Evolutionary conservation across 2,329 filamentous ascomycete genomes (phyloP), one percentile per base, ranked within the genome.

Genomic region (Myriosclerotinia scirpicola): DNA sequence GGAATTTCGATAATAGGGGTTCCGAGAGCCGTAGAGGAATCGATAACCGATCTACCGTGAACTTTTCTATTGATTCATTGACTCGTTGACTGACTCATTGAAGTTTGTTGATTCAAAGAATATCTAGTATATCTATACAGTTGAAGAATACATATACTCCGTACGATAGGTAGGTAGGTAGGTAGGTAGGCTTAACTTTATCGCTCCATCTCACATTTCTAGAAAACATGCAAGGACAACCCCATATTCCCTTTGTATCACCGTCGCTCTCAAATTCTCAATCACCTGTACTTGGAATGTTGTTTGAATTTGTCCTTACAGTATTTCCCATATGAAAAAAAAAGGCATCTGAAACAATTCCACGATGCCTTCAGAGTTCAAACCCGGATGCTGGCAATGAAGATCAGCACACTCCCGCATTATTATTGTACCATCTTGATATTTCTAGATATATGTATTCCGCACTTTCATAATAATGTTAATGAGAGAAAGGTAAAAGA

Each of bases 141-240:
- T 20, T 11, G 7, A 48, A 48, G 46, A 48, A 48, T 26, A 26
- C 26, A 3, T 26, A 9, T 17, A 48, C 46, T 26, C 26, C 26
- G 26, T 26, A 50, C n/a, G 46, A 22, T 50, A 50, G n/a, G 20
- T 26, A 26, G n/a, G n/a, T n/a, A n/a, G n/a, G n/a, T n/a, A n/a
- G n/a, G 26, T 26, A 26, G 26, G 26, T 26, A 26, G 26, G 26
- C 26, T 26, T 26, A 26, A 26, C 2, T 26, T 2, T 3, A 26
- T 26, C 26, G 26, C 26, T 36, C 22, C 36, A 5, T 20, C 5
- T 9, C 52, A 20, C 2, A 9, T 26, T 40, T 40, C n/a, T 22
- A 42, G 54, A 40, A 22, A 42, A 26, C 26, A 42, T 56, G 20
- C 54, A 56, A 56, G 54, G 54, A 56, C 54, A 56, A 56, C 26